Evolutionary conservation across 2,329 filamentous ascomycete species (phyloP), one percentile per base, ranked within the genome.

Genomic region (Cryoendolithus antarcticus): DNA sequence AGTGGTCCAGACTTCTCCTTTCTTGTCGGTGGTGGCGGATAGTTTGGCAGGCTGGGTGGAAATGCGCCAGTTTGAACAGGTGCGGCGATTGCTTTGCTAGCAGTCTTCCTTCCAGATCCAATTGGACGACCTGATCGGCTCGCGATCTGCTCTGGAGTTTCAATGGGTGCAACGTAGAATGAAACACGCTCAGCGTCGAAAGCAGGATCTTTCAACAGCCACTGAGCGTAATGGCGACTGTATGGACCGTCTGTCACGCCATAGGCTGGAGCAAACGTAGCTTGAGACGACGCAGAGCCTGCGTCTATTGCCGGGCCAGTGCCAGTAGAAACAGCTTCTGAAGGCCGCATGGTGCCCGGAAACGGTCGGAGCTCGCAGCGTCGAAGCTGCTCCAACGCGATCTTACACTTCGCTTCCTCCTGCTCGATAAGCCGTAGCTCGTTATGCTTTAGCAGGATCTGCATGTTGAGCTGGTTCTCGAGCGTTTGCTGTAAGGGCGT

Each of bases 401-500:
- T 69, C 65, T 96, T 88, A 57, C 88, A 95, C 66, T 95, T 96
- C 48, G 86, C 89, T 48, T 96, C 73, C 65, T 96, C 91, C 63
- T 94, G 86, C 57, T 96, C 86, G 60, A 96, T 94, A 50, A 94
- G 71, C 41, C 88, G 84, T 43, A 96, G 66, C 66, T 98, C 91
- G 54, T 91, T 79, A 62, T 98, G 91, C 69, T 95, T 96, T 58
- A 93, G 67, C 47, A 96, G 66, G 38, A 96, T 88, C 65, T 95
- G 88, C 48, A 91, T 75, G 54, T 86, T 84, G 60, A 96, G 81
- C 62, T 95, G 83, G 45, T 86, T 78, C 56, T 86, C 80, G 56
- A 96, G 82, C 29, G 74, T 72, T 51, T 88, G 79, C 56, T 76
- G 76, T 46, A 81, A 72, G 42, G 65, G 67, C 30, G 59, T 78